Base-by-base conservation (phyloP, 2,329 filamentous ascomycete species). In the Plenodomus tracheiphilus region DNA sequence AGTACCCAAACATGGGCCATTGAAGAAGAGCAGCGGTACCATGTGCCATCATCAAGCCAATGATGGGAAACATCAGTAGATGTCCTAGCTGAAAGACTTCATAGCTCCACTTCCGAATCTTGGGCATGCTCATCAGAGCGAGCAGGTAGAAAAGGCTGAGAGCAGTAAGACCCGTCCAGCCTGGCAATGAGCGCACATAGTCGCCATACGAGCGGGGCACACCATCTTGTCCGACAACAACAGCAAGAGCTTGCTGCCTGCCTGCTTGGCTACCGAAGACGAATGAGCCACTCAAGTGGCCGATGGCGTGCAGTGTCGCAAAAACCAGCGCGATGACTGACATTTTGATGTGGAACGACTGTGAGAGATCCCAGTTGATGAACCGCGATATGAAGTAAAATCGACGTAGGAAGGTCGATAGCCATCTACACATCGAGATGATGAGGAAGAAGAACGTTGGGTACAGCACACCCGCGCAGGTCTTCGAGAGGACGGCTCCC, bases 361-460 rank as follows among this genome's bases (percentile, higher is more conserved):
- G 81, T 1, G 75, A 78, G 1, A 81, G 61, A 49, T 84, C 81
- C 79, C 79, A 82, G 53, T 84, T 83, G 64, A 83, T 72, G 63
- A 84, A 80, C 0, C 79, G 74, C 2, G 78, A 81, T 49, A 83
- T 68, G 44, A 75, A 70, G 53, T 80, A 80, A 10, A 74, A 80
- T n/a, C 76, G 69, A 15, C 81, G 74, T 34, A 82, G 62, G 45
- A 76, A 77, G 0, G 81, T 84, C 2, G 81, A 77, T 17, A 82
- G 75, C 67, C 80, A 82, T 21, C 81, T 71, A 13, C 79, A 82
- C 81, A 84, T 84, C 58, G 79, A 82, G 4, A 84, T 67, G 6
- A 84, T 72, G 47, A 84, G 71, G 56, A 84, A 83, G 68, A 83
- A 83, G 47, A 84, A 75, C 1, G 80, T 83, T 16, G 81, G 80